phyloP scores from a whole-genome alignment of 495 filamentous ascomycete species.

The Tetracladium setigerum region DNA sequence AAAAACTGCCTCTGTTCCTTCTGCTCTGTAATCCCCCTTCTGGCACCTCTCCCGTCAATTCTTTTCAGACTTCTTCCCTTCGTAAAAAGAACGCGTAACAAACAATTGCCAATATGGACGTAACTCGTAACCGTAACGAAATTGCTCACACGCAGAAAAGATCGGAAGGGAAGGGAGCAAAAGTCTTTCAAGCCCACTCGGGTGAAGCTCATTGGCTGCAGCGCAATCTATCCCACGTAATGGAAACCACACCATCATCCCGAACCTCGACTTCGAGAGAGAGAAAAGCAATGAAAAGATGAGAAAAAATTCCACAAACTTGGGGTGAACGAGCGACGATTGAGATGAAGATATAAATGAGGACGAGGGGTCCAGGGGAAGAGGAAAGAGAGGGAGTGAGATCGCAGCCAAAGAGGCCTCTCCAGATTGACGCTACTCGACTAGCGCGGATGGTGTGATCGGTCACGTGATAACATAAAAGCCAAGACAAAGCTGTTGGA shows the following conservation, averaged over 20 bases:
- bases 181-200: neutral
- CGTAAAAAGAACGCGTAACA: no score
- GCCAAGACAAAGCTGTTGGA: no score
- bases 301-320: conserved; percentile 9
- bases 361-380: no score
- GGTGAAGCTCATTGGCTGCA: conserved; percentile 2
- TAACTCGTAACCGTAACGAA: no score
- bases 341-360: no score
- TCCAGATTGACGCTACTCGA: no score
- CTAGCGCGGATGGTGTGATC: no score
- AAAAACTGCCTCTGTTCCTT: neutral
- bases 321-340: neutral
- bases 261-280: neutral
- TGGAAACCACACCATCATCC: conserved; percentile 4
- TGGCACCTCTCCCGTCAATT: neutral
- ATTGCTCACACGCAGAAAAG: neutral
- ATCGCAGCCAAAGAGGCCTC: no score
- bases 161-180: neutral
- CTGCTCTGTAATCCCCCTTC: neutral
- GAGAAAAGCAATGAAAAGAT: conserved; percentile 8
- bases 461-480: no score
- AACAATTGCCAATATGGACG: no score
- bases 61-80: neutral
- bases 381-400: no score
- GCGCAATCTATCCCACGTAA: neutral